Evolutionary conservation across 306 rosid genomes (phyloP), one percentile per base, ranked within the genome.

Genomic region (Cyamopsis tetragonoloba): DNA sequence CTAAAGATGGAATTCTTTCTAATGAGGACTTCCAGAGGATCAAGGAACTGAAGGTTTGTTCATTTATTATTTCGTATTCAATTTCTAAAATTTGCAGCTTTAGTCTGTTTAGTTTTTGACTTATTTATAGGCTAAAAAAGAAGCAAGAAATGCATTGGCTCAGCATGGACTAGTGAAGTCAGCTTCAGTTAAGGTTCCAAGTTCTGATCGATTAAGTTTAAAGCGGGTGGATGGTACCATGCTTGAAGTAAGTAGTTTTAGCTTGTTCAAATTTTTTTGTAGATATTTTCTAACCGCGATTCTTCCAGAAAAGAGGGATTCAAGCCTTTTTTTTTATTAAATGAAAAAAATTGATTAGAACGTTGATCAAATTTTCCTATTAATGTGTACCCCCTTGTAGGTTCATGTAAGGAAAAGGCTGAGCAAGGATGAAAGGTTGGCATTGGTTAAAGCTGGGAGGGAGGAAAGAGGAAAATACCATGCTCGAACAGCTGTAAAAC

Each of bases 1-100:
- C 62, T 70, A 27, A 55, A 0, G 89, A 87, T 83, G 91, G 98
- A 51, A 75, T 92, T 76, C 98, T 92, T 68, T 87, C 98, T 27
- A 92, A 89, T 48, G 96, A 86, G 77, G 98, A 89, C 75, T 89
- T 92, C 74, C 77, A 49, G 68, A 85, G 75, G 80, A 92, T 89
- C 82, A 92, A 80, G 79, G 75, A 92, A 70, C 73, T 79, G 55
- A 82, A 85, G 96, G 96, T 87, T 66, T 75, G 73, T 14, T 58
- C 22, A 68, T 44, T 22, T 50, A 49, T 72, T 15, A 37, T 66
- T 65, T 35, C 20, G 6, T 12, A 20, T 48, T 76, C 49, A 30
- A 38, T 56, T 59, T 63, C 20, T 63, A 58, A 56, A 26, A 14
- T 15, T 22, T 7, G 26, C 51, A 26, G 51, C 34, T 41, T 64